A percentile compares a stretch with the other conserved stretches of the same genome.
Evolutionary conservation across 495 filamentous ascomycete species (phyloP).

Genomic region (Xeromyces bisporus): DNA sequence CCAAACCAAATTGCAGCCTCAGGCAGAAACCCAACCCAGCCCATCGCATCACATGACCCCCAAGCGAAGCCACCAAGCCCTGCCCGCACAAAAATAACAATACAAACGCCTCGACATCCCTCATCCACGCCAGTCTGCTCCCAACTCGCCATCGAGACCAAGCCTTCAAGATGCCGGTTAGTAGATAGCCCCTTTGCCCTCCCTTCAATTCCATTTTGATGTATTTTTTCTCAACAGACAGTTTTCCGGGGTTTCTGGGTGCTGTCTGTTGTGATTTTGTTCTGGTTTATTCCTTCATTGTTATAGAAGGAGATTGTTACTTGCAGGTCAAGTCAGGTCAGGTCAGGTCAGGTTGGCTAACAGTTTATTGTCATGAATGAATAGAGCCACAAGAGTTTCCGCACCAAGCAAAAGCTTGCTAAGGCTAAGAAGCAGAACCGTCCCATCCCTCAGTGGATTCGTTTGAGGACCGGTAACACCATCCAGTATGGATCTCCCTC

Average conservation of each 20-base stretch:
- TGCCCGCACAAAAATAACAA: slow-evolving; percentile 29
- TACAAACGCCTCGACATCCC: slow-evolving; percentile 20
- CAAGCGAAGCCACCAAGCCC: slow-evolving; percentile 31
- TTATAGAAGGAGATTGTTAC: too few species aligned
- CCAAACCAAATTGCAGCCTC: slow-evolving; percentile 7
- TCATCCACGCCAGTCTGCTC: slow-evolving; percentile 22
- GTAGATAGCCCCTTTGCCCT: slow-evolving; percentile 14
- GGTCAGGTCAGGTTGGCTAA: slow-evolving; percentile 7
- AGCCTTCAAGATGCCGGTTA: slow-evolving; percentile 73
- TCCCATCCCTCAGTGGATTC: slow-evolving; percentile 98
- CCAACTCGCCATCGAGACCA: slow-evolving; percentile 31
- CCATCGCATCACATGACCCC: slow-evolving; percentile 29
- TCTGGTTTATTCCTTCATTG: too few species aligned
- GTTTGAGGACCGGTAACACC: slow-evolving; percentile 94
- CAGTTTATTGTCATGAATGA: slow-evolving; percentile 5
- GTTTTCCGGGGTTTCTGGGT: not conserved
- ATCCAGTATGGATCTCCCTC: slow-evolving; percentile 50
- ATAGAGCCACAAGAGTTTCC: slow-evolving; percentile 97
- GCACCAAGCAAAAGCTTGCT: slow-evolving; percentile 99
- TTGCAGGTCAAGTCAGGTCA: too few species aligned
- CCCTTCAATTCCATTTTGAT: too few species aligned
- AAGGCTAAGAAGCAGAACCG: slow-evolving; percentile 99
- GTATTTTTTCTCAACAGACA: too few species aligned
- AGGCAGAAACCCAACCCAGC: too few species aligned
- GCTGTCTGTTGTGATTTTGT: slow-evolving; percentile 2